Evolutionary conservation across 2,329 filamentous ascomycete genomes (phyloP).

Genomic region (Penicillium sclerotigenum): DNA sequence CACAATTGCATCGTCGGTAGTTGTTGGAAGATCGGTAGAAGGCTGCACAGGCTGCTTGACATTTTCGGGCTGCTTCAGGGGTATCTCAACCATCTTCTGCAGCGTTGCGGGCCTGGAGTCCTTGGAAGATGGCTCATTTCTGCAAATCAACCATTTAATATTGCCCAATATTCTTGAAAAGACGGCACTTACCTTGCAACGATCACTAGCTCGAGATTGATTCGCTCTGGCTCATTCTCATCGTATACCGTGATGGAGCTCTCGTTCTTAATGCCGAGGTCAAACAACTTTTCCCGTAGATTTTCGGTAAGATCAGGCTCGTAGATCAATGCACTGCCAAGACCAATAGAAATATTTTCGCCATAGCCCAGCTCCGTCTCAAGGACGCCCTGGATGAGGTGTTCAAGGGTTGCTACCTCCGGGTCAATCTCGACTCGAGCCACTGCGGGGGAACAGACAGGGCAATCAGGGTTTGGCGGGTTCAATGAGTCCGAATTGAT

Average conservation of each 20-base stretch:
- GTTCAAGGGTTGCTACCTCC: slow-evolving; percentile 67
- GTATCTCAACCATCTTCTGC: slow-evolving; percentile 45
- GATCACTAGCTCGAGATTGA: slow-evolving; percentile 68
- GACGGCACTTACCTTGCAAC: slow-evolving; percentile 39
- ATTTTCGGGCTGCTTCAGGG: slow-evolving; percentile 46
- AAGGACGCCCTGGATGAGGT: slow-evolving; percentile 74
- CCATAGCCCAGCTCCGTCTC: slow-evolving; percentile 69
- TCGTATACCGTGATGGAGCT: slow-evolving; percentile 81
- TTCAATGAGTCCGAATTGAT: slow-evolving; percentile 56
- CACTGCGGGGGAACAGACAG: slow-evolving; percentile 75
- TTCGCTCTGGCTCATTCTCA: slow-evolving; percentile 65
- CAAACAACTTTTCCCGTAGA: slow-evolving; percentile 70
- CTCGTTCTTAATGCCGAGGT: slow-evolving; percentile 70
- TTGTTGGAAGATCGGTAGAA: slow-evolving; percentile 20
- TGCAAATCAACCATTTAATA: slow-evolving; percentile 17
- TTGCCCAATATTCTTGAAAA: not conserved
- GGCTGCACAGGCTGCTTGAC: slow-evolving; percentile 27
- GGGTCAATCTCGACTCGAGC: slow-evolving; percentile 66
- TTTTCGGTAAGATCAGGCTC: slow-evolving; percentile 89
- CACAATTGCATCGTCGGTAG: slow-evolving; percentile 22
- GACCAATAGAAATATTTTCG: slow-evolving; percentile 76
- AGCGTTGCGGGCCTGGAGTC: slow-evolving; percentile 43
- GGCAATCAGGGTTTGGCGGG: slow-evolving; percentile 74
- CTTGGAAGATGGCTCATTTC: slow-evolving; percentile 31
- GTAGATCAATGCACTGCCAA: slow-evolving; percentile 74